Conservation (phyloP, 2,329 filamentous ascomycete genomes). For the Dothideomycetes sp. region DNA sequence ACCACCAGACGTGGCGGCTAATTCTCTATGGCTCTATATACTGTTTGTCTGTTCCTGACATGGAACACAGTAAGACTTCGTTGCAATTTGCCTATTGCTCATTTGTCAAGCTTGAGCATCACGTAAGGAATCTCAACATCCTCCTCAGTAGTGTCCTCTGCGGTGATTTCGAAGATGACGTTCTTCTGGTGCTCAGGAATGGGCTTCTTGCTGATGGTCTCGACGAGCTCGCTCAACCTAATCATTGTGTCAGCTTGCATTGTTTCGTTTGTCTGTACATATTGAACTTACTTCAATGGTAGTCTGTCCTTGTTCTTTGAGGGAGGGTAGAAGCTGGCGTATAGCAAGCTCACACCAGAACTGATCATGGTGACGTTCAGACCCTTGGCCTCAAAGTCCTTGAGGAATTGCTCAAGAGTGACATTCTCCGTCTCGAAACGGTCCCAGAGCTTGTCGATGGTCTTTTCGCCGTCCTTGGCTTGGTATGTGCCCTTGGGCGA, state of each 20-base stretch:
- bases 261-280: too few species aligned
- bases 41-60: too few species aligned
- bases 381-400: slow-evolving; percentile 71
- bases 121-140: slow-evolving; percentile 97
- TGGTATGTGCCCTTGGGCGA: slow-evolving; percentile 88
- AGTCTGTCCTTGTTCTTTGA: slow-evolving; percentile 77
- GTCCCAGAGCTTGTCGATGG: slow-evolving; percentile 95
- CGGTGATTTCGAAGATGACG: slow-evolving; percentile 92
- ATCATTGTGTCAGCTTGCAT: slow-evolving; percentile 23
- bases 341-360: slow-evolving; percentile 91
- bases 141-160: slow-evolving; percentile 78
- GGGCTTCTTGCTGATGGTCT: slow-evolving; percentile 82
- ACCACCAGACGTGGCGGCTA: too few species aligned
- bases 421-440: slow-evolving; percentile 86
- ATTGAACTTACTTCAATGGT: slow-evolving; percentile 57
- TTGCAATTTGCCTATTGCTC: too few species aligned
- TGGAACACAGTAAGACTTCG: too few species aligned
- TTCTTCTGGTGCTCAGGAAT: slow-evolving; percentile 89
- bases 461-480: slow-evolving; percentile 67
- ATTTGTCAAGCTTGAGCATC: too few species aligned
- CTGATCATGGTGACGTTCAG: slow-evolving; percentile 85
- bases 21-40: too few species aligned
- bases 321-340: slow-evolving; percentile 83
- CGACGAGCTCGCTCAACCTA: slow-evolving; percentile 81
- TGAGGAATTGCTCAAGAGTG: slow-evolving; percentile 73